Base-by-base conservation (phyloP, 495 filamentous ascomycete genomes). In the Rusavskia elegans region DNA sequence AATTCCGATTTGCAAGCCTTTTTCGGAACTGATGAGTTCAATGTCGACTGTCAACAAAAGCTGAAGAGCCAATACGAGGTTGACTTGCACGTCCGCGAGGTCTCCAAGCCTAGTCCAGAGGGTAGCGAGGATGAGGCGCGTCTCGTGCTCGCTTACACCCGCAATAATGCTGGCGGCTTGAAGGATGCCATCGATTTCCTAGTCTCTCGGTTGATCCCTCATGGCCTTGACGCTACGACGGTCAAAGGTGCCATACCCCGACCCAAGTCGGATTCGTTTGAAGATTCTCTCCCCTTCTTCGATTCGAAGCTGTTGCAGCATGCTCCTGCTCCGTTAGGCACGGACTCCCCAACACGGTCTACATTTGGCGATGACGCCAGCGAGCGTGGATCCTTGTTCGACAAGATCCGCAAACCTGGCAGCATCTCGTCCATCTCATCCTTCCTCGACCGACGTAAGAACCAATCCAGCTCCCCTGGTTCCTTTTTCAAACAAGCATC, bases 241-340 rank as follows among this genome's bases (percentile, higher is more conserved):
- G 81, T 99, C 57, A 94, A 92, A 65, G 92, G 93, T 48, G 82
- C 87, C 14, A 90, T 97, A 55, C 88, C 90, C 0, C 83, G 90
- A 44, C 93, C 92, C 48, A 96, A 97, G 71, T 96, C 92, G 5
- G 92, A 99, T 67, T 95, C 92, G 1, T 99, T 97, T 61, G 92
- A 97, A 61, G 93, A 97, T 55, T 89, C 87, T 39, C 76, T 95
- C 30, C 89, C 87, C 25, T 96, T 87, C 72, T 99, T 99, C 66
- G 84, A 95, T 65, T 92, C 89, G 0, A 96, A 96, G 68, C 70
- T 99, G 32, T 74, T 99, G 35, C 93, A 97, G 65, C 85, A 89
- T 61, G 87, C 87, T 10, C 87, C 87, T 29, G 79, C 80, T 30
- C 81, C 83, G 1, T 72, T 89, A 21, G 73, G 77, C 14, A 89